Evolutionary conservation across 2,329 filamentous ascomycete genomes (phyloP), one percentile per base, ranked within the genome.

Genomic region (Sclerotinia minor): DNA sequence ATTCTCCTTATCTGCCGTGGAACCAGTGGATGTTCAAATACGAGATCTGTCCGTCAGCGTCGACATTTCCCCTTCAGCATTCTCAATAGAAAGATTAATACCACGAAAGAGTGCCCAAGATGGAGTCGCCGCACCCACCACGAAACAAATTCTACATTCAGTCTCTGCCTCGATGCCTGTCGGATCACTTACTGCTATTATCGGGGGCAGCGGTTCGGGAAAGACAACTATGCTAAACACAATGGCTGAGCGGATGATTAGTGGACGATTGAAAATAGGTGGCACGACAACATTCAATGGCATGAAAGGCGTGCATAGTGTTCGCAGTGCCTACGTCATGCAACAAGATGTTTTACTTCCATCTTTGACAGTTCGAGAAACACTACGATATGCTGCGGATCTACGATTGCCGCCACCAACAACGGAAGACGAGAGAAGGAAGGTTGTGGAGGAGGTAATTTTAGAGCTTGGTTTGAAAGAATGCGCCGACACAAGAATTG

Each of bases 271-370:
- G 21, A 78, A 78, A 2, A 82, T 85, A 41, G 79, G 82, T 4
- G 90, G 90, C 0, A 76, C 77, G 4, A 83, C 83, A 0, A 84
- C 82, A 0, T 92, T 91, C 78, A 92, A 92, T 75, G 84, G 83
- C 1, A 77, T 79, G 49, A 72, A 80, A 32, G 83, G 85, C 1
- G 81, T 87, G 5, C 79, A 83, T 35, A 81, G 80, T 67, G 80
- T 89, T 58, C 80, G 88, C 64, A 84, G 88, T 76, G 84, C 88
- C 61, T 91, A 92, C 80, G 89, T 91, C 26, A 90, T 90, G 83
- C 89, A 93, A 75, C 89, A 92, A 72, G 91, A 94, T 74, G 83
- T 92, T 19, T 80, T 94, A 1, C 81, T 92, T 0, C 88, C 90
- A 0, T 89, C 89, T 0, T 79, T 94, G 68, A 94, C 90, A 0